Evolutionary conservation across 306 rosid species (phyloP).

Genomic region (Vicia sativa): DNA sequence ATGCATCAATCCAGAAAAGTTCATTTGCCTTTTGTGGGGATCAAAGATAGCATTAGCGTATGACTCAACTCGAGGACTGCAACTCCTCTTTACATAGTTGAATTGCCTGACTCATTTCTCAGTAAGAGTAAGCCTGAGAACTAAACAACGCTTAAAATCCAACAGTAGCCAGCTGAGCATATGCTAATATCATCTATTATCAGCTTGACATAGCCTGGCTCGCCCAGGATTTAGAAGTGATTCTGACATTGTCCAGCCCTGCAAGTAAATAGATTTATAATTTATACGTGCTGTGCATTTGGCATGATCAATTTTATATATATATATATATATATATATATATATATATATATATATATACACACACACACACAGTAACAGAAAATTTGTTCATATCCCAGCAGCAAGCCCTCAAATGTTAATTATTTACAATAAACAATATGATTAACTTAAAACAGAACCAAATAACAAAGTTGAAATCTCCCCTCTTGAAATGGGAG

Average conservation of each 20-base stretch:
- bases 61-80: slow-evolving; percentile 33
- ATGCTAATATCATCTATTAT: slow-evolving; percentile 39
- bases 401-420: slow-evolving; percentile 27
- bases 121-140: slow-evolving; percentile 27
- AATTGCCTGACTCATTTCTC: slow-evolving; percentile 27
- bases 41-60: slow-evolving; percentile 39
- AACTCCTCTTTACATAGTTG: slow-evolving; percentile 23
- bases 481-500: no score
- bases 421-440: neutral
- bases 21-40: slow-evolving; percentile 26
- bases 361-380: slow-evolving; percentile 3
- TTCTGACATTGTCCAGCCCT: slow-evolving; percentile 99
- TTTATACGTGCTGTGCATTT: slow-evolving; percentile 4
- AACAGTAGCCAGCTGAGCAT: slow-evolving; percentile 39
- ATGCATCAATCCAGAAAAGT: slow-evolving; percentile 34
- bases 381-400: slow-evolving; percentile 1
- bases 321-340: neutral
- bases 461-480: slow-evolving; percentile 10
- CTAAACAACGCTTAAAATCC: slow-evolving; percentile 25
- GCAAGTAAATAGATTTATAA: slow-evolving; percentile 30
- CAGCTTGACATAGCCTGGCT: slow-evolving; percentile 66
- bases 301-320: neutral
- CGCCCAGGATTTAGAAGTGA: slow-evolving; percentile 94
- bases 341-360: neutral
- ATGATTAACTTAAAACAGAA: slow-evolving; percentile 4